Evolutionary conservation across 1,284 basidiomycete genomes (phyloP).

Genomic region (Ceratobasidium theobromae): DNA sequence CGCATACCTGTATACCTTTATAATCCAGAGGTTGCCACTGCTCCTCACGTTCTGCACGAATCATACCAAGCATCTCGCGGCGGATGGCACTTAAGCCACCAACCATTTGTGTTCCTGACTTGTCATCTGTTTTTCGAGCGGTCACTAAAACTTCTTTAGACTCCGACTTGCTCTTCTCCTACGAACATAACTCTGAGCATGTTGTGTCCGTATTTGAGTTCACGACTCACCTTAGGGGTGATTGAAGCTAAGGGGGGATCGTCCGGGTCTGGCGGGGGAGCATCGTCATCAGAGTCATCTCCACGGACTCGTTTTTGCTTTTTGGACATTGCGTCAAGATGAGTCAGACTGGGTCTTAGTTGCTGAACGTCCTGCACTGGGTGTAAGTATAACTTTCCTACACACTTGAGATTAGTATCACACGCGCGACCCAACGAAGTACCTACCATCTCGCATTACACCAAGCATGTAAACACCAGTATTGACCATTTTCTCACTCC

Average conservation of each 20-base stretch:
- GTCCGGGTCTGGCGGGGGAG: slow-evolving; percentile 75
- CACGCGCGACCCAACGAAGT: slow-evolving; percentile 26
- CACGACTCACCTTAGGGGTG: slow-evolving; percentile 49
- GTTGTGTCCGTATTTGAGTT: no score
- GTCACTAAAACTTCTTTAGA: slow-evolving; percentile 74
- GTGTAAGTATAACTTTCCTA: slow-evolving; percentile 74
- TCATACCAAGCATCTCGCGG: slow-evolving; percentile 65
- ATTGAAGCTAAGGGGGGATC: slow-evolving; percentile 54
- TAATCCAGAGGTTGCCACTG: slow-evolving; percentile 62
- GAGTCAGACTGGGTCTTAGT: slow-evolving; percentile 73
- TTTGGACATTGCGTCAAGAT: slow-evolving; percentile 67
- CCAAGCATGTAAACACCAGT: slow-evolving; percentile 69
- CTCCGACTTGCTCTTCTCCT: slow-evolving; percentile 54
- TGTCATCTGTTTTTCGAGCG: slow-evolving; percentile 67
- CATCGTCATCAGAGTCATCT: slow-evolving; percentile 53
- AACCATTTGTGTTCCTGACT: slow-evolving; percentile 46
- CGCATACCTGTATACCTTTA: slow-evolving; percentile 13
- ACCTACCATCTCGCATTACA: slow-evolving; percentile 65
- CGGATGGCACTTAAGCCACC: slow-evolving; percentile 57
- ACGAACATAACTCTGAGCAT: no score
- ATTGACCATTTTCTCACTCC: slow-evolving; percentile 67
- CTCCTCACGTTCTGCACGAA: slow-evolving; percentile 72
- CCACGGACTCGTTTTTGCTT: slow-evolving; percentile 52
- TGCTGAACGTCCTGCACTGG: slow-evolving; percentile 75
- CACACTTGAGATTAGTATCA: neutral